Conservation (phyloP, 371 early-diverging fungal species). For the Mortierella sp. region DNA sequence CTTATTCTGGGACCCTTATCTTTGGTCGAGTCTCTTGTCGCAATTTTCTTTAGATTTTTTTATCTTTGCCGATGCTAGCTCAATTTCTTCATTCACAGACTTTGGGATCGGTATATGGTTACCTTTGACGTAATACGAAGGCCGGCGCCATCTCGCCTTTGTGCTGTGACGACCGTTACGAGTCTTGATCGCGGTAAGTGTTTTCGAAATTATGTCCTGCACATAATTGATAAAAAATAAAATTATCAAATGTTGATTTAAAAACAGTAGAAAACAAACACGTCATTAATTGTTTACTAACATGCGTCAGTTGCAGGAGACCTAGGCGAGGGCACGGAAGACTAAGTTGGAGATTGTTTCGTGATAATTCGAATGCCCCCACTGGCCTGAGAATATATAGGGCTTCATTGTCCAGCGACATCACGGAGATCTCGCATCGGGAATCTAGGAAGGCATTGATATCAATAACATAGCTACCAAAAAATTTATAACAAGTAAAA, state of each 20-base stretch:
- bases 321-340: slow-evolving; percentile 18
- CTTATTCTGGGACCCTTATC: too few species aligned
- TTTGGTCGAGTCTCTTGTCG: too few species aligned
- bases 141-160: slow-evolving; percentile 18
- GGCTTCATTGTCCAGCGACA: slow-evolving; percentile 33
- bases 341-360: slow-evolving; percentile 28
- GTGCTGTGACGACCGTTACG: slow-evolving; percentile 1
- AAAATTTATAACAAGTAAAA: too few species aligned
- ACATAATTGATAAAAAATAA: slow-evolving; percentile 11
- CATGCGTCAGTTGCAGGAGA: slow-evolving; percentile 19
- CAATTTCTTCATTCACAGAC: too few species aligned
- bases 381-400: slow-evolving; percentile 17
- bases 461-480: neutral
- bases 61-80: too few species aligned
- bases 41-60: too few species aligned
- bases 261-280: neutral
- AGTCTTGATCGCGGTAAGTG: slow-evolving; percentile 4
- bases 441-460: slow-evolving; percentile 23
- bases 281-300: slow-evolving; percentile 9
- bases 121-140: slow-evolving; percentile 39
- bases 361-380: slow-evolving; percentile 30
- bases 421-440: slow-evolving; percentile 25
- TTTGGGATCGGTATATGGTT: slow-evolving; percentile 20
- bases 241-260: neutral
- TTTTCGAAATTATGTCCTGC: slow-evolving; percentile 15